Conservation (phyloP, 805 yeast genomes). For the Ogataea pini region DNA sequence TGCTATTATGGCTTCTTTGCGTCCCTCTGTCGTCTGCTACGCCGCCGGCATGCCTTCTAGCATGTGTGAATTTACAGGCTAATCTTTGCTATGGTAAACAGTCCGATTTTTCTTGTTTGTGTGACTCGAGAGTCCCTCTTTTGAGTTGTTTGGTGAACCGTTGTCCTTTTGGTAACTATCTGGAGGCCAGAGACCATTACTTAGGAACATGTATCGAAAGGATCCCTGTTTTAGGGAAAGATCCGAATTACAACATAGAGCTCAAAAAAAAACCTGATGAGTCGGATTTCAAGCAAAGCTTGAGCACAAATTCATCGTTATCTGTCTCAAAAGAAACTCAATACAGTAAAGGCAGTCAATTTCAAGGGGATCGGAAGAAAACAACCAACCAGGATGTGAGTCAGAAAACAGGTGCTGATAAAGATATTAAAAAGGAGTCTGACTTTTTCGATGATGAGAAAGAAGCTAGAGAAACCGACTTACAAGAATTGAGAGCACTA, state of each 20-base stretch:
- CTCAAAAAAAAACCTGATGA: slow-evolving; percentile 6
- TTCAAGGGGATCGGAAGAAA: slow-evolving; percentile 2
- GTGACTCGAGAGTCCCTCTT: slow-evolving; percentile 31
- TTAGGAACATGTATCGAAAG: slow-evolving; percentile 49
- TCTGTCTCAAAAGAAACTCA: background rate
- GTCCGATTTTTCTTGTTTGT: slow-evolving; percentile 39
- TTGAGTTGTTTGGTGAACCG: slow-evolving; percentile 42
- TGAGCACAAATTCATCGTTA: background rate
- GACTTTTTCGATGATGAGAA: slow-evolving; percentile 24
- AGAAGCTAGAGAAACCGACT: slow-evolving; percentile 19
- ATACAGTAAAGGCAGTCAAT: slow-evolving; percentile 2
- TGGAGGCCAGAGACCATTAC: slow-evolving; percentile 50
- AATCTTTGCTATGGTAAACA: slow-evolving; percentile 21
- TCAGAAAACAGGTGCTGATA: slow-evolving; percentile 2
- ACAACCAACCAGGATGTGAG: background rate
- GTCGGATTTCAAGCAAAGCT: background rate
- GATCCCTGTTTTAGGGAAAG: slow-evolving; percentile 23
- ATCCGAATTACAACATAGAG: slow-evolving; percentile 26
- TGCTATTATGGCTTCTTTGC: slow-evolving; percentile 1
- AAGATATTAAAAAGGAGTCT: background rate
- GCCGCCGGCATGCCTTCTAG: slow-evolving; percentile 31
- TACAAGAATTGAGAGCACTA: slow-evolving; percentile 11
- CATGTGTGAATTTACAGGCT: slow-evolving; percentile 25
- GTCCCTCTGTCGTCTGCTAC: slow-evolving; percentile 11
- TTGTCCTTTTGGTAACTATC: slow-evolving; percentile 44